Conservation (phyloP, 169 alveolate species). For the Besnoitia besnoiti region DNA sequence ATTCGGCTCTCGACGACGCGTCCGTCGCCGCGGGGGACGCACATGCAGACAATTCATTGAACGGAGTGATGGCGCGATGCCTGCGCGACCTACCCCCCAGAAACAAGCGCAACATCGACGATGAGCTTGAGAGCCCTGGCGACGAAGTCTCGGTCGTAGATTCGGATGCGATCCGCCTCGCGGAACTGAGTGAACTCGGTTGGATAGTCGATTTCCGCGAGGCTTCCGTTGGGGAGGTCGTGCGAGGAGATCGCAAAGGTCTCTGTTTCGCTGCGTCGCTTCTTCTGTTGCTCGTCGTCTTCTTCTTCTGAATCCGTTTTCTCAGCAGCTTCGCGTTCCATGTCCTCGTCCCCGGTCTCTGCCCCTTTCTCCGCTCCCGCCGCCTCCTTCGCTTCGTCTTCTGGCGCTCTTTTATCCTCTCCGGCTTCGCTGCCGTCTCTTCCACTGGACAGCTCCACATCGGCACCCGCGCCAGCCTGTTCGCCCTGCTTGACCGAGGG, state of each 20-base stretch:
- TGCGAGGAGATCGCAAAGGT: background rate
- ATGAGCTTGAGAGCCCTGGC: background rate
- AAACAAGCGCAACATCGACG: background rate
- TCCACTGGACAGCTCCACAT: too few relatives aligned
- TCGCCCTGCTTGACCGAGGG: too few relatives aligned
- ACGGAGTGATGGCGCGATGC: background rate
- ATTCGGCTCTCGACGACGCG: background rate
- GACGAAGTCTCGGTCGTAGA: background rate
- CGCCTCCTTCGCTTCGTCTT: background rate
- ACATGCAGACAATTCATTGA: too few relatives aligned
- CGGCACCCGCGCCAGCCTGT: too few relatives aligned
- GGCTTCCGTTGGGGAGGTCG: slow-evolving; percentile 4
- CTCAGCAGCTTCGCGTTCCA: too few relatives aligned
- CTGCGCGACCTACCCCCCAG: background rate
- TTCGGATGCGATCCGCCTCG: background rate
- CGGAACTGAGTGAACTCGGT: slow-evolving; percentile 20
- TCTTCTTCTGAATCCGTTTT: background rate
- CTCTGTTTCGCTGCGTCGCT: background rate
- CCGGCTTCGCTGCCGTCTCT: too few relatives aligned
- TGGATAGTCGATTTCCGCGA: background rate
- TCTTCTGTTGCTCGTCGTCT: background rate
- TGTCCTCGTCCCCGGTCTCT: background rate
- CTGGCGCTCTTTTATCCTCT: too few relatives aligned
- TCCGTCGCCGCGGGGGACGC: background rate
- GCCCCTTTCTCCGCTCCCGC: background rate